These are phyloP conservation scores for Candida dendrica DNA, from an alignment of 805 yeast species.

Conservation along the genomic window DNA sequence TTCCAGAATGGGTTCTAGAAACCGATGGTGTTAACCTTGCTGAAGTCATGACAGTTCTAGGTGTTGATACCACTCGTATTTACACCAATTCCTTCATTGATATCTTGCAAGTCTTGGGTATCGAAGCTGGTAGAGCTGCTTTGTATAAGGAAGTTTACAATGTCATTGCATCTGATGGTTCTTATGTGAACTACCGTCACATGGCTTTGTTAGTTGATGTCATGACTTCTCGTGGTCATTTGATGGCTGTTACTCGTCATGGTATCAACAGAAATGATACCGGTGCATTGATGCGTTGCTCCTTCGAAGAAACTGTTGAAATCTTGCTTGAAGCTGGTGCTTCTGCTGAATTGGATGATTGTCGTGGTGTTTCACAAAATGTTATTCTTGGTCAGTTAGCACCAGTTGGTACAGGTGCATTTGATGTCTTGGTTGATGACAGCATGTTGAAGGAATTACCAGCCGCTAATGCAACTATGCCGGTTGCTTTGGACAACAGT, in stretches of 20 bases:
- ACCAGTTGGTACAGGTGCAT: constrained; percentile 97
- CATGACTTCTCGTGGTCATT: constrained; percentile 96
- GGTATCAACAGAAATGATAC: constrained; percentile 98
- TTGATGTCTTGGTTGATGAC: constrained; percentile 93
- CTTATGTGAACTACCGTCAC: constrained; percentile 96
- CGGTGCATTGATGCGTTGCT: constrained; percentile 98
- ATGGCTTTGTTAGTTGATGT: constrained; percentile 96
- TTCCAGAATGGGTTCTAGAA: constrained; percentile 96
- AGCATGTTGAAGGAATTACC: constrained; percentile 54
- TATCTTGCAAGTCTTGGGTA: constrained; percentile 89
- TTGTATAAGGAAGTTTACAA: constrained; percentile 90
- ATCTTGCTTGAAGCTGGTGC: constrained; percentile 97
- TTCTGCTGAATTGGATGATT: constrained; percentile 93
- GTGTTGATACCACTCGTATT: constrained; percentile 85
- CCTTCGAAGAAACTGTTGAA: constrained; percentile 98
- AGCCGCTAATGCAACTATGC: constrained; percentile 26
- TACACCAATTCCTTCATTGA: constrained; percentile 97
- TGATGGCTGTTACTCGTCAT: constrained; percentile 98
- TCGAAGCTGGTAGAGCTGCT: constrained; percentile 96
- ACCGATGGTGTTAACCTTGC: constrained; percentile 97
- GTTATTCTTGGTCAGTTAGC: constrained; percentile 98
- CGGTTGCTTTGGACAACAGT: constrained; percentile 32
- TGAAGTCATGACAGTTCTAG: constrained; percentile 90
- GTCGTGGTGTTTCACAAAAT: constrained; percentile 97
- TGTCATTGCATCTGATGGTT: constrained; percentile 99